phyloP scores from a whole-genome alignment of 257 asterid species.

The Misopates orontium region DNA sequence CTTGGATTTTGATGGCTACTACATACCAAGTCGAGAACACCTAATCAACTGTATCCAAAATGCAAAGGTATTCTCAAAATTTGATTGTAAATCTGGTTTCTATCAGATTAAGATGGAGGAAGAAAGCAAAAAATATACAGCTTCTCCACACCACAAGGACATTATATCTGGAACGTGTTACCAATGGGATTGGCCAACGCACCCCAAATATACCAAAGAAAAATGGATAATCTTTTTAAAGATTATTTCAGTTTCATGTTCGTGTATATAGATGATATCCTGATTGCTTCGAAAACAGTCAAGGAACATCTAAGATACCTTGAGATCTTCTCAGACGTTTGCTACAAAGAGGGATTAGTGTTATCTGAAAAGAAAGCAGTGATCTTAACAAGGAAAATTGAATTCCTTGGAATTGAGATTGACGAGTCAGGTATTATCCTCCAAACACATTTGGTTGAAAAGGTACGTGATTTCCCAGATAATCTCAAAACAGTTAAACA shows the following conservation, averaged over 20 bases:
- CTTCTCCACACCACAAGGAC: neutral
- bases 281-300: no score
- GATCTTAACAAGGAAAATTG: neutral
- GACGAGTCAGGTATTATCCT: neutral
- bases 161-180: neutral
- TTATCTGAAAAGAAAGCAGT: neutral
- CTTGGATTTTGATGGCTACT: neutral
- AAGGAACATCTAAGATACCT: no score
- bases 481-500: neutral
- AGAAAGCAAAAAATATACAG: neutral
- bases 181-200: neutral
- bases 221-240: no score
- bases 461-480: neutral
- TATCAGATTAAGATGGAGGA: neutral
- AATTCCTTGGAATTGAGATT: neutral
- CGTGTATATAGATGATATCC: no score
- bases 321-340: neutral
- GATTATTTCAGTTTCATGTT: no score
- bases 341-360: conserved; percentile 7
- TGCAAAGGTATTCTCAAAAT: neutral
- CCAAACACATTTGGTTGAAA: neutral
- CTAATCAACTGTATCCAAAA: neutral
- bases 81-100: neutral
- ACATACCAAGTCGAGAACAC: no score
- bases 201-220: neutral